A percentile compares a stretch with the other conserved stretches of the same genome.
Evolutionary conservation across 192 early-diverging fungal genomes (phyloP).

Genomic region (Dissophora globulifera): DNA sequence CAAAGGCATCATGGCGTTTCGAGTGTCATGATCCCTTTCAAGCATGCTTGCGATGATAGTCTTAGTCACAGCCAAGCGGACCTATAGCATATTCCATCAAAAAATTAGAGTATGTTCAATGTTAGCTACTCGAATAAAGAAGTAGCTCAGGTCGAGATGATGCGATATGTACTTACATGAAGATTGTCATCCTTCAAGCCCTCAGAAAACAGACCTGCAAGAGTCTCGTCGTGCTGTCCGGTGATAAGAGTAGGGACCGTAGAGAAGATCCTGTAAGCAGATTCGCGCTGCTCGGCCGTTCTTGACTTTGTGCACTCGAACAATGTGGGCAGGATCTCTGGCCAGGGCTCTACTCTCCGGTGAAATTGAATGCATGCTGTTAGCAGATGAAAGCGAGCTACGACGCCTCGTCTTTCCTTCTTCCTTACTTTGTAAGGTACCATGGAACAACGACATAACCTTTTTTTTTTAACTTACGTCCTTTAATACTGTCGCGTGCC

Average conservation of each 20-base stretch:
- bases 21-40: constrained; percentile 65
- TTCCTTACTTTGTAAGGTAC: background rate
- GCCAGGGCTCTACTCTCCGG: constrained; percentile 76
- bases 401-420: background rate
- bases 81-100: constrained; percentile 34
- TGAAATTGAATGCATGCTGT: background rate
- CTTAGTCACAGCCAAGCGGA: constrained; percentile 79
- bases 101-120: too few relatives aligned
- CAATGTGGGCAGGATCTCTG: constrained; percentile 78
- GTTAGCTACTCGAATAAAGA: too few relatives aligned
- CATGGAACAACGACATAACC: too few relatives aligned
- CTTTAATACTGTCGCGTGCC: constrained; percentile 60
- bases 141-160: too few relatives aligned
- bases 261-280: constrained; percentile 88
- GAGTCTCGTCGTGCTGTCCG: constrained; percentile 68
- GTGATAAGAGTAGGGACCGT: constrained; percentile 78
- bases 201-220: constrained; percentile 73
- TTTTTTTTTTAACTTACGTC: constrained; percentile 8
- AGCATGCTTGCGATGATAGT: constrained; percentile 79
- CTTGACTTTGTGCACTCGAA: constrained; percentile 81
- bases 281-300: constrained; percentile 78
- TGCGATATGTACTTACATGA: constrained; percentile 2
- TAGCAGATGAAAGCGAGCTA: background rate
- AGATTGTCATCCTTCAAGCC: constrained; percentile 68
- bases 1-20: constrained; percentile 64